A percentile compares a stretch with the other conserved stretches of the same genome.
Evolutionary conservation across 768 basidiomycete genomes (phyloP).

Genomic region (Asterophora lycoperdoides): DNA sequence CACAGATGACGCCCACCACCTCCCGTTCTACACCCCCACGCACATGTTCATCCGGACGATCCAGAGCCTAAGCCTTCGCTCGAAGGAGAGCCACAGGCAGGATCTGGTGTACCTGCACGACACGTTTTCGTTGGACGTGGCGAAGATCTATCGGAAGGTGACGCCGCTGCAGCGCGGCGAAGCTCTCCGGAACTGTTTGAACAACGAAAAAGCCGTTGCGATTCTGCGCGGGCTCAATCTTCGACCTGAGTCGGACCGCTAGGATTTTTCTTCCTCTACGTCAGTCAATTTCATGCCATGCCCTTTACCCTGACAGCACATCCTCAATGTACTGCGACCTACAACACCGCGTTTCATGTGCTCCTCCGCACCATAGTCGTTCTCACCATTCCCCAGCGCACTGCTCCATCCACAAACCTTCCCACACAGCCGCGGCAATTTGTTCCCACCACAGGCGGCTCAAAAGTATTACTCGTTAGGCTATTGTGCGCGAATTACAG

Average conservation of each 20-base stretch:
- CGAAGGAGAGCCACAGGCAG: slow-evolving; percentile 10
- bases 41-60: slow-evolving; percentile 11
- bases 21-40: slow-evolving; percentile 8
- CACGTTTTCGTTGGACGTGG: slow-evolving; percentile 5
- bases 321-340: too few relatives aligned
- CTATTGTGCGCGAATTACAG: too few relatives aligned
- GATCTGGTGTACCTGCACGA: slow-evolving; percentile 8
- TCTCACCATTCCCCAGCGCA: too few relatives aligned
- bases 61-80: neutral
- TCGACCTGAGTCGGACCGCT: neutral
- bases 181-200: slow-evolving; percentile 3
- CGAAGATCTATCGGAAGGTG: slow-evolving; percentile 8
- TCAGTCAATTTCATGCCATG: neutral
- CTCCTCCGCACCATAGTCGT: too few relatives aligned
- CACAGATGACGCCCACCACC: slow-evolving; percentile 3
- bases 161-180: slow-evolving; percentile 3
- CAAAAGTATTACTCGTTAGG: too few relatives aligned
- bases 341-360: too few relatives aligned
- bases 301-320: too few relatives aligned
- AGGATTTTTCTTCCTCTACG: neutral
- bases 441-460: slow-evolving; percentile 2
- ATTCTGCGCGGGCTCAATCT: neutral
- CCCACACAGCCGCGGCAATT: neutral
- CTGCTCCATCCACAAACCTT: too few relatives aligned
- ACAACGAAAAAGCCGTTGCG: slow-evolving; percentile 3